phyloP scores from a whole-genome alignment of 2,329 filamentous ascomycete genomes.

The Colletotrichum lini region DNA sequence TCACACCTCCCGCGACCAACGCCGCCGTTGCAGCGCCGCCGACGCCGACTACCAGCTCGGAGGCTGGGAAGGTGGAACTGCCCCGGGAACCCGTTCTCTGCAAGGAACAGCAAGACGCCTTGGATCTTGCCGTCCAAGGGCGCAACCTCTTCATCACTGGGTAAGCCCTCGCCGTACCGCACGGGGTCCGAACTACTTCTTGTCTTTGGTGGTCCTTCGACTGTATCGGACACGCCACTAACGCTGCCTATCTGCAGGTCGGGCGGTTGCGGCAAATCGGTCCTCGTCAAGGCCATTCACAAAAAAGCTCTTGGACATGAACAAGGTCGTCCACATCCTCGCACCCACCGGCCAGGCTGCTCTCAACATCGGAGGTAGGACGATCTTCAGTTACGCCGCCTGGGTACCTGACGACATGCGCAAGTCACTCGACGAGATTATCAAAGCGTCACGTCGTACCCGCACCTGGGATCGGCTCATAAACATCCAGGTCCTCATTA shows the following conservation, averaged over 20 bases:
- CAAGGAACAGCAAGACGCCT: conserved; percentile 9
- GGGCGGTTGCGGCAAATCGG: conserved; percentile 28
- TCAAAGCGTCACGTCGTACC: conserved; percentile 35
- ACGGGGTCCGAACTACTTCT: too few relatives aligned
- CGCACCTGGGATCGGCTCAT: conserved; percentile 55
- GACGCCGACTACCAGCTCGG: too few relatives aligned
- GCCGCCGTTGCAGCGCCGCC: background rate
- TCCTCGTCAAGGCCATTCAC: conserved; percentile 11
- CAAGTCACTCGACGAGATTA: background rate
- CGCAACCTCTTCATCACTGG: conserved; percentile 76
- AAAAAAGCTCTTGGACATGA: background rate
- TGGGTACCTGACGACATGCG: conserved; percentile 58
- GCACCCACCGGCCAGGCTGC: conserved; percentile 74
- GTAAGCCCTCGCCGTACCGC: conserved; percentile 64
- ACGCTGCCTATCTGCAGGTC: conserved; percentile 3
- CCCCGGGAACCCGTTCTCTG: conserved; percentile 3
- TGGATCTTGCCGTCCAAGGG: conserved; percentile 63
- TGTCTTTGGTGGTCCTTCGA: too few relatives aligned
- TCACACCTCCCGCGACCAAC: background rate
- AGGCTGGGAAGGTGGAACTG: background rate
- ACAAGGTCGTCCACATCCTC: conserved; percentile 59
- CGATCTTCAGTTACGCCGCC: conserved; percentile 70
- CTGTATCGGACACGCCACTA: background rate
- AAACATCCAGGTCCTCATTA: conserved; percentile 68
- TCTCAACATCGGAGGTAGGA: conserved; percentile 68